Percentiles rank a stretch among this genome's conserved stretches.
These are phyloP conservation scores for Talaromyces sp. DNA, from an alignment of 2,329 filamentous ascomycete genomes.

Conservation along the genomic window DNA sequence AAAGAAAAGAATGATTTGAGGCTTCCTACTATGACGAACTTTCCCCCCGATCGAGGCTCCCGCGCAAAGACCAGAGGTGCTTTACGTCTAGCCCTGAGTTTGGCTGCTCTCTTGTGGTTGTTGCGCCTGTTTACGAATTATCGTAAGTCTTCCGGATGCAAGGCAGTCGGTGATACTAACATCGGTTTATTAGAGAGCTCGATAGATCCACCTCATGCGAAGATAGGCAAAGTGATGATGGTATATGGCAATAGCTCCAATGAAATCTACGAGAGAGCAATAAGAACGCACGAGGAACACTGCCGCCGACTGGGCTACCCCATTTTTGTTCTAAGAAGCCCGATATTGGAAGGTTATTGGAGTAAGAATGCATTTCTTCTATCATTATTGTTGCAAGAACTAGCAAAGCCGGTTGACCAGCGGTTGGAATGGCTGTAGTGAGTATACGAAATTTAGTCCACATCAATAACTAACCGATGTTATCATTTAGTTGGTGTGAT, in stretches of 20 bases:
- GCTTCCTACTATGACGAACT: background rate
- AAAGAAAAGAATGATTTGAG: background rate
- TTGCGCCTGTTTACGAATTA: background rate
- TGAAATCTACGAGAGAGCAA: slow-evolving; percentile 27
- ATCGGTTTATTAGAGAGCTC: background rate
- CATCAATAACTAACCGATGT: background rate
- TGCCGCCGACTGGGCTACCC: slow-evolving; percentile 27
- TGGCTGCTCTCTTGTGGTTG: background rate
- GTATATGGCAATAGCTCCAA: slow-evolving; percentile 21
- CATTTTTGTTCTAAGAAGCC: slow-evolving; percentile 25
- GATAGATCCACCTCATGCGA: background rate
- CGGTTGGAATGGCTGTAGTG: slow-evolving; percentile 30
- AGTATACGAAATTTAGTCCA: background rate
- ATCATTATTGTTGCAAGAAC: slow-evolving; percentile 23
- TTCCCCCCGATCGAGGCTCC: background rate
- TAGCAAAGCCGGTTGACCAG: slow-evolving; percentile 22
- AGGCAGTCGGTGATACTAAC: background rate
- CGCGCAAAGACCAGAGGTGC: background rate
- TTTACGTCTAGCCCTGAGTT: background rate
- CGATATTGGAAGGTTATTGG: slow-evolving; percentile 26
- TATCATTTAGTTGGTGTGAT: slow-evolving; percentile 22
- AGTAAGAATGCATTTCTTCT: slow-evolving; percentile 26
- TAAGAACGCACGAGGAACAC: slow-evolving; percentile 28
- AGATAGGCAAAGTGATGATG: slow-evolving; percentile 27
- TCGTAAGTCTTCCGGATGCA: background rate